Conservation (phyloP, 129 eudicot genomes). For the Cynara cardunculus region DNA sequence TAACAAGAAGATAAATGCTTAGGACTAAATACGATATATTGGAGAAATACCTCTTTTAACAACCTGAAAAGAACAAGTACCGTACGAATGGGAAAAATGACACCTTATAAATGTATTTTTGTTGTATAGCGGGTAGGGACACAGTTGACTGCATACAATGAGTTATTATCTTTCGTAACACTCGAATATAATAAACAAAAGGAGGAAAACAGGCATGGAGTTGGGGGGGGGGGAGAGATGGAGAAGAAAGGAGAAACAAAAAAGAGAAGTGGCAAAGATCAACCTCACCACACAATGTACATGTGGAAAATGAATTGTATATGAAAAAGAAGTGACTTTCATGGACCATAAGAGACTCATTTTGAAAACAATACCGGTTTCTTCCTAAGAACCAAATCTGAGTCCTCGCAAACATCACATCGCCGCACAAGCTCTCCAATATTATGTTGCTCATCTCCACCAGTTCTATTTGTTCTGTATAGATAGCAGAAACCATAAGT, state of each 20-base stretch:
- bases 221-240: too few species aligned
- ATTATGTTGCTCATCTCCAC: slow-evolving; percentile 43
- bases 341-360: background rate
- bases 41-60: background rate
- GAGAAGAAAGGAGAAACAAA: too few species aligned
- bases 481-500: background rate
- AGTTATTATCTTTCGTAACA: too few species aligned
- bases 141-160: too few species aligned
- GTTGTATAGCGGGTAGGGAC: background rate
- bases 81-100: background rate
- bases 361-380: slow-evolving; percentile 54
- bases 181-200: too few species aligned
- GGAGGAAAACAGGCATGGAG: too few species aligned
- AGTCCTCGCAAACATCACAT: slow-evolving; percentile 70
- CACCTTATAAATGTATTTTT: background rate
- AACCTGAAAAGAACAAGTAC: background rate
- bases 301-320: background rate
- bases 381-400: slow-evolving; percentile 75
- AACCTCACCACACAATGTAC: background rate
- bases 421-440: slow-evolving; percentile 66
- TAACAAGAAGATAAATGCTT: background rate
- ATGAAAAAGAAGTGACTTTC: background rate
- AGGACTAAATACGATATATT: background rate
- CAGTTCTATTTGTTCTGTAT: slow-evolving; percentile 70
- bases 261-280: background rate